Percentiles rank a stretch among this genome's conserved stretches.
Conservation (phyloP, 2,329 filamentous ascomycete species). For the Hypomyces rosellus region DNA sequence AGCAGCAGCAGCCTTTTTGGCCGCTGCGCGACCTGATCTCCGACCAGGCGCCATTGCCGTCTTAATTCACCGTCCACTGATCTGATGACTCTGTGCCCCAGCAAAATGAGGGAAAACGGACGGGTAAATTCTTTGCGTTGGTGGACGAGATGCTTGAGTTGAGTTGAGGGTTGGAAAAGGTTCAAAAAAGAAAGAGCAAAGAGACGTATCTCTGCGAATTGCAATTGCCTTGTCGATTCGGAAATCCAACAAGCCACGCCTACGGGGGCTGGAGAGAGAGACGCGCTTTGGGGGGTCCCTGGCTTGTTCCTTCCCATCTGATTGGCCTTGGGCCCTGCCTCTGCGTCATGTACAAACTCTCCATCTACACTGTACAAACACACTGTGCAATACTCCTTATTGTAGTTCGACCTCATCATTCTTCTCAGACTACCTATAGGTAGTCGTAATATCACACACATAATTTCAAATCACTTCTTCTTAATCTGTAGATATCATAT, state of each 20-base stretch:
- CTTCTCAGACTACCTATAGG: no score
- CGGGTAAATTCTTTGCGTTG: neutral
- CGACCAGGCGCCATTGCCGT: constrained; percentile 31
- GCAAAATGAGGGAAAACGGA: neutral
- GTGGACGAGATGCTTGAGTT: neutral
- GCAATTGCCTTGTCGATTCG: neutral
- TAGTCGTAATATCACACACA: no score
- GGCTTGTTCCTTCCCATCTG: neutral
- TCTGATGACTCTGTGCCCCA: neutral
- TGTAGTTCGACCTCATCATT: neutral
- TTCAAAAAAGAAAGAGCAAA: neutral
- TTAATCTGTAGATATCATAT: no score
- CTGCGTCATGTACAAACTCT: neutral
- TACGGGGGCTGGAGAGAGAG: neutral
- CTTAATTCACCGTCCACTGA: neutral
- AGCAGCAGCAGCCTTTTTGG: constrained; percentile 47
- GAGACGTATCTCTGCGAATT: neutral
- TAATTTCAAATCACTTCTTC: no score
- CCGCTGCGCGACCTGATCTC: constrained; percentile 47
- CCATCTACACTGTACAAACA: neutral
- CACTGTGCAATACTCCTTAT: neutral
- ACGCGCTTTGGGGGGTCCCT: neutral
- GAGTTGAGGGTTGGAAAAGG: neutral
- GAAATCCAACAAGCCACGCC: neutral
- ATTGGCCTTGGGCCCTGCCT: neutral